Evolutionary conservation across 176 grass and related monocot species (phyloP).

Genomic region (Musa itinerans): DNA sequence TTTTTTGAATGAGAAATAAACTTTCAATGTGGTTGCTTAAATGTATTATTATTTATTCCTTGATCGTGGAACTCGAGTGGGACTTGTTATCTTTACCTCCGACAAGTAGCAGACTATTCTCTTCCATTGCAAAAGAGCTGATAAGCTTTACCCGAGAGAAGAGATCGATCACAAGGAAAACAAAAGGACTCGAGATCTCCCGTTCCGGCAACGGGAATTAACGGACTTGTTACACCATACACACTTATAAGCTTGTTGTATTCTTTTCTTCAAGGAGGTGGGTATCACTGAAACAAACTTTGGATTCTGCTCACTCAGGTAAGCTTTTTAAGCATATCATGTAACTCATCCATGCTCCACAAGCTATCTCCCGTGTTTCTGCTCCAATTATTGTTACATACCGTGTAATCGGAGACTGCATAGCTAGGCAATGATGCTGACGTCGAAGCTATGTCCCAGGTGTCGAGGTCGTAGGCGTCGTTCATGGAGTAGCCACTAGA

Average conservation of each 20-base stretch:
- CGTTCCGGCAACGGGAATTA: too few relatives aligned
- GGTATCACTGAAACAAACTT: background rate
- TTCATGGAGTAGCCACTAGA: background rate
- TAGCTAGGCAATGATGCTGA: background rate
- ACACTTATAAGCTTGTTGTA: background rate
- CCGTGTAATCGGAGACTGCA: background rate
- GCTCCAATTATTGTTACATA: background rate
- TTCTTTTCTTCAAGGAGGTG: background rate
- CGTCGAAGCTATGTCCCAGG: background rate
- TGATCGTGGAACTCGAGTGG: too few relatives aligned
- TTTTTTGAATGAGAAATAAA: too few relatives aligned
- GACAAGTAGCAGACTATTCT: too few relatives aligned
- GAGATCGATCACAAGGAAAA: background rate
- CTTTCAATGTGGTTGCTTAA: too few relatives aligned
- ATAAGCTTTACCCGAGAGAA: background rate
- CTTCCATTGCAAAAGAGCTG: background rate
- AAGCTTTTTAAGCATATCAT: slow-evolving; percentile 3
- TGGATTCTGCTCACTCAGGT: background rate
- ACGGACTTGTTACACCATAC: background rate
- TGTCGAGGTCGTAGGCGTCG: background rate
- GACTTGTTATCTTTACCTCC: too few relatives aligned
- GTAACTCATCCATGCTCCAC: slow-evolving; percentile 9
- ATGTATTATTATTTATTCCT: too few relatives aligned
- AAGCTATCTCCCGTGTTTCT: background rate
- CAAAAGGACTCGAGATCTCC: too few relatives aligned